phyloP scores from a whole-genome alignment of 208 protist species.

The Angomonas deanei region DNA sequence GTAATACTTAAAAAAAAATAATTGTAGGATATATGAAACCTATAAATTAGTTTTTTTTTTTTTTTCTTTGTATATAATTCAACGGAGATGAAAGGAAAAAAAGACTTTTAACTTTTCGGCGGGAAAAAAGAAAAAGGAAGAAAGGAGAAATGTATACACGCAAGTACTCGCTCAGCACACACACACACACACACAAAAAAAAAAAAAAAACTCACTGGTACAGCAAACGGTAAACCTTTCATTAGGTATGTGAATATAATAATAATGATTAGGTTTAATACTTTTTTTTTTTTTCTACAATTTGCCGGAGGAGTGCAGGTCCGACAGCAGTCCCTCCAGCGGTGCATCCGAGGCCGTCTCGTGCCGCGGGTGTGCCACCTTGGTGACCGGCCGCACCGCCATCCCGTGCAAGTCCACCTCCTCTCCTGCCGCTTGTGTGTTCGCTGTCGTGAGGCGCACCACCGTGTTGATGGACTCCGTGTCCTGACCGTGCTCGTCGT shows the following conservation, averaged over 20 bases:
- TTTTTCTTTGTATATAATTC: too few species aligned
- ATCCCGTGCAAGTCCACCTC: background rate
- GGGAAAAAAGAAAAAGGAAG: slow-evolving; percentile 1
- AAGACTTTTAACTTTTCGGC: background rate
- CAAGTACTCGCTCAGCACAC: background rate
- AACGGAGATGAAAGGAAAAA: slow-evolving; percentile 1
- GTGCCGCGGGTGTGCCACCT: slow-evolving; percentile 40
- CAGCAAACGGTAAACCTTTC: too few species aligned
- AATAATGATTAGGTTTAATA: too few species aligned
- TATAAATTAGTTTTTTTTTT: background rate
- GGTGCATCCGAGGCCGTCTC: slow-evolving; percentile 45
- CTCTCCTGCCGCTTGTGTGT: background rate
- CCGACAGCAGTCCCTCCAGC: slow-evolving; percentile 48
- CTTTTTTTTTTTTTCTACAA: slow-evolving; percentile 14
- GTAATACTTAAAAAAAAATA: background rate
- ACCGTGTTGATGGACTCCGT: slow-evolving; percentile 74
- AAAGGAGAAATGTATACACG: slow-evolving; percentile 3
- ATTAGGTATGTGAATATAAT: too few species aligned
- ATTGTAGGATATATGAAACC: background rate
- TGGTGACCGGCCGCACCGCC: slow-evolving; percentile 23
- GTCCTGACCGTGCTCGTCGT: slow-evolving; percentile 37
- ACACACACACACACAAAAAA: background rate
- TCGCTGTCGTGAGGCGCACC: slow-evolving; percentile 47
- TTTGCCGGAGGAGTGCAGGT: slow-evolving; percentile 50
- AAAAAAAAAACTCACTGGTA: slow-evolving; percentile 8